Evolutionary conservation across 139 green algal species (phyloP).

Genomic region (Tetradesmus obliquus): DNA sequence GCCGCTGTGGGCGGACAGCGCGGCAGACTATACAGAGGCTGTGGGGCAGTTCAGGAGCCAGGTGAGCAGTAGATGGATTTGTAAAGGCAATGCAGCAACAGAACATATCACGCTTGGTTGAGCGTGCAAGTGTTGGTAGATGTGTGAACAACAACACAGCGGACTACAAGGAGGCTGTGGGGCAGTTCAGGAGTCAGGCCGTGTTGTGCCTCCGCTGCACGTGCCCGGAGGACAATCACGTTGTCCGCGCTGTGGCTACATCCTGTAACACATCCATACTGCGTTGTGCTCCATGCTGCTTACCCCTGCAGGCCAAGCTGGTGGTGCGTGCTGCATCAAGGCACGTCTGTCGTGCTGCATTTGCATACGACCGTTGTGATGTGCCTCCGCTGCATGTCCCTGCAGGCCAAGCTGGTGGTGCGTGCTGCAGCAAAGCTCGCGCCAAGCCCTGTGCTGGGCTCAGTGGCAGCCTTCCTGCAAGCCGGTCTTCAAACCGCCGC

Average conservation of each 20-base stretch:
- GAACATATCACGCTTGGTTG: no score
- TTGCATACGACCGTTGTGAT: background rate
- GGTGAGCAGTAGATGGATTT: constrained; percentile 48
- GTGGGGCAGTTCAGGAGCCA: constrained; percentile 45
- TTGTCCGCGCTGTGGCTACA: no score
- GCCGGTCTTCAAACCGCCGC: constrained; percentile 22
- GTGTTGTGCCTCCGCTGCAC: no score
- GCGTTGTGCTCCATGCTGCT: background rate
- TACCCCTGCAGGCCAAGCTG: background rate
- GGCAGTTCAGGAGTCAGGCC: constrained; percentile 43
- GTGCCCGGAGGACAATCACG: no score
- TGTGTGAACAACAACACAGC: no score
- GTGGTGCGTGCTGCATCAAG: background rate
- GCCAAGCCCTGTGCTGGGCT: constrained; percentile 32
- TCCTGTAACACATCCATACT: background rate
- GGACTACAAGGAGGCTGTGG: constrained; percentile 53
- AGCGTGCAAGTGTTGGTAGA: no score
- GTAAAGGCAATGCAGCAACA: no score
- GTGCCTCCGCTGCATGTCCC: background rate
- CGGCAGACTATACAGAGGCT: constrained; percentile 52
- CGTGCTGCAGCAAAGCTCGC: constrained; percentile 47
- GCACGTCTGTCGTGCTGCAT: background rate
- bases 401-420: constrained; percentile 50
- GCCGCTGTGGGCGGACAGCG: constrained; percentile 28
- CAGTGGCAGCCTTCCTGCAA: constrained; percentile 28